Evolutionary conservation across 768 basidiomycete genomes (phyloP), one percentile per base, ranked within the genome.

Genomic region (Thelephora aurantiotincta): DNA sequence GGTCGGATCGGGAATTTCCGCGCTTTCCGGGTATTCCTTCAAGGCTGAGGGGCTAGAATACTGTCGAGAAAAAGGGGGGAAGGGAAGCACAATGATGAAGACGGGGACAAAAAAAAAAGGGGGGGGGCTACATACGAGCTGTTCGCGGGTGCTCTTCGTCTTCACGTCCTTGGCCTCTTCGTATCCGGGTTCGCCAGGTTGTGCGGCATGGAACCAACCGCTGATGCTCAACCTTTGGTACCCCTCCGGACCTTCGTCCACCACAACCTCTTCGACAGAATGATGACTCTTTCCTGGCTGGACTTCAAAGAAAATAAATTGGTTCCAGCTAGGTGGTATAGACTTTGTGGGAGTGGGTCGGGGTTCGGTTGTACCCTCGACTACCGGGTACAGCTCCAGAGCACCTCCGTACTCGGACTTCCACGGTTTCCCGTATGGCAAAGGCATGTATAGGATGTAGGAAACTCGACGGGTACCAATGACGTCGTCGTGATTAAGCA

Each of bases 401-500:
- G 92, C 85, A 22, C 94, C 94, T 33, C 94, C 94, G 80, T 85
- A 96, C 51, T 85, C 81, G 38, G 77, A 73, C 58, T 83, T 74
- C 94, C 94, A 98, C 42, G 77, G 70, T 50, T 78, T 69, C 57
- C 73, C 74, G 60, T 71, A 65, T 22, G 83, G 81, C 52, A 82
- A 72, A 16, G 93, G 93, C 74, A 97, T 85, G 67, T 98, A 98
- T 44, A 97, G 80, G 65, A 98, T 94, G 68, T 94, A 98, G 1
- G 89, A 93, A 46, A 97, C 85, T 36, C 90, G 78, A 20, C 94
- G 82, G 6, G 90, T 77, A 51, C 91, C 91, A 59, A 97, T 97
- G 20, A 94, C 93, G 62, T 98, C 94, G 78, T 98, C 94, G 69
- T 98, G 94, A 63, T 94, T 89, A 57, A 98, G 80, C 9, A 98